Percentiles rank a stretch among this genome's conserved stretches.
phyloP scores from a whole-genome alignment of 192 early-diverging fungal species.

The Coemansia sp. region DNA sequence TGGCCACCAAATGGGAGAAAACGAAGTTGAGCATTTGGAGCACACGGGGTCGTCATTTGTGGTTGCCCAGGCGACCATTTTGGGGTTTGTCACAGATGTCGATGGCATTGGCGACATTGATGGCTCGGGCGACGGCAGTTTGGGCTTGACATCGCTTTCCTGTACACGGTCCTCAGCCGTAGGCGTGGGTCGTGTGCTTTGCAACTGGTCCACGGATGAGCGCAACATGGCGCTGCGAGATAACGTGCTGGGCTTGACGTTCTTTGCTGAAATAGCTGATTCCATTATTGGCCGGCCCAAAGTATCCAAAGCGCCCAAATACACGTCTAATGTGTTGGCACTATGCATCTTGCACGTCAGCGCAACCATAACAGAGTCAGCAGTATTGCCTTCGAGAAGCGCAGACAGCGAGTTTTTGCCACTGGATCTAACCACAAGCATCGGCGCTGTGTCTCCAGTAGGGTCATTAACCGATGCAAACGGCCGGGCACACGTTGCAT shows the following conservation, averaged over 20 bases:
- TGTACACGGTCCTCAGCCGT: background rate
- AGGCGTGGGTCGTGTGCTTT: background rate
- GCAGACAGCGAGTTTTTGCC: background rate
- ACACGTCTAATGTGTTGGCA: background rate
- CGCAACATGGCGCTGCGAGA: slow-evolving; percentile 16
- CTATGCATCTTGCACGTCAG: slow-evolving; percentile 19
- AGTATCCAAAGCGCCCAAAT: slow-evolving; percentile 15
- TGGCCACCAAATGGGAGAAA: slow-evolving; percentile 54
- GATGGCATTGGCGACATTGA: background rate
- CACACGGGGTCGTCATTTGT: slow-evolving; percentile 30
- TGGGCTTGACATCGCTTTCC: background rate
- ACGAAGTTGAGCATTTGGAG: slow-evolving; percentile 16
- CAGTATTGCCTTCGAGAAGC: background rate
- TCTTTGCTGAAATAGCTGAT: slow-evolving; percentile 27
- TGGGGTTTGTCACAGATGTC: background rate
- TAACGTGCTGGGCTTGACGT: background rate
- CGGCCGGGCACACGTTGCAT: slow-evolving; percentile 23
- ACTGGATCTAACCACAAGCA: background rate
- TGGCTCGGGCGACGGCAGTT: slow-evolving; percentile 9
- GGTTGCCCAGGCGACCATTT: slow-evolving; percentile 23
- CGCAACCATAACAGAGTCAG: slow-evolving; percentile 1
- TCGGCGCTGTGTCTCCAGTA: background rate
- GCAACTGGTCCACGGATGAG: background rate
- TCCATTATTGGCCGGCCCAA: slow-evolving; percentile 14
- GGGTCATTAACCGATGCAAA: background rate